A percentile compares a stretch with the other conserved stretches of the same genome.
Evolutionary conservation across 306 rosid genomes (phyloP).

Genomic region (Castanospermum australe): DNA sequence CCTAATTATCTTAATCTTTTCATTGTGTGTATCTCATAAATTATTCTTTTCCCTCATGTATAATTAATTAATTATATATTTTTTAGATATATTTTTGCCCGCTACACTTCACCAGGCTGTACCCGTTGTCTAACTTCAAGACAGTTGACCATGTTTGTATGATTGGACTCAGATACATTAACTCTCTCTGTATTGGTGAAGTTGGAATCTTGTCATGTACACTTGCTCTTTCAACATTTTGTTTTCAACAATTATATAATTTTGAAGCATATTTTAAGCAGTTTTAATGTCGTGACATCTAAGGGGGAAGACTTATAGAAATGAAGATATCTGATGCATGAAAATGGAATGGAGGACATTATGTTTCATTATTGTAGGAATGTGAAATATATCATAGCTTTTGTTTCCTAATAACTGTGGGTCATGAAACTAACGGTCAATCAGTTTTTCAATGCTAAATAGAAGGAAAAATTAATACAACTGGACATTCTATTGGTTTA

Average conservation of each 20-base stretch:
- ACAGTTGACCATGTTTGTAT: background rate
- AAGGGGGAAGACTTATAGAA: background rate
- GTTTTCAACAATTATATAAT: background rate
- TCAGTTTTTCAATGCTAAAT: background rate
- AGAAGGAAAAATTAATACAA: background rate
- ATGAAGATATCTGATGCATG: background rate
- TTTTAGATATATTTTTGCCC: background rate
- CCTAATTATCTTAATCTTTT: background rate
- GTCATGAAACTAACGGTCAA: background rate
- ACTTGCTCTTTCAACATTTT: conserved; percentile 4
- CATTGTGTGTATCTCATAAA: background rate
- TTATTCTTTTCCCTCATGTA: too few species aligned
- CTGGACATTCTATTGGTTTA: background rate
- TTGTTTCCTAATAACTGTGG: background rate
- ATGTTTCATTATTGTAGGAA: background rate
- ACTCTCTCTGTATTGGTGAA: background rate
- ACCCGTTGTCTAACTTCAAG: background rate
- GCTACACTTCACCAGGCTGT: background rate
- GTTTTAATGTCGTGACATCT: conserved; percentile 5
- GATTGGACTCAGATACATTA: background rate
- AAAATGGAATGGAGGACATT: background rate
- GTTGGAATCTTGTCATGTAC: background rate
- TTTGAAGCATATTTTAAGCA: background rate
- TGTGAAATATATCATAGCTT: background rate
- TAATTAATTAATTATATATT: too few species aligned